Evolutionary conservation across 306 rosid genomes (phyloP).

Genomic region (Cicer arietinum): DNA sequence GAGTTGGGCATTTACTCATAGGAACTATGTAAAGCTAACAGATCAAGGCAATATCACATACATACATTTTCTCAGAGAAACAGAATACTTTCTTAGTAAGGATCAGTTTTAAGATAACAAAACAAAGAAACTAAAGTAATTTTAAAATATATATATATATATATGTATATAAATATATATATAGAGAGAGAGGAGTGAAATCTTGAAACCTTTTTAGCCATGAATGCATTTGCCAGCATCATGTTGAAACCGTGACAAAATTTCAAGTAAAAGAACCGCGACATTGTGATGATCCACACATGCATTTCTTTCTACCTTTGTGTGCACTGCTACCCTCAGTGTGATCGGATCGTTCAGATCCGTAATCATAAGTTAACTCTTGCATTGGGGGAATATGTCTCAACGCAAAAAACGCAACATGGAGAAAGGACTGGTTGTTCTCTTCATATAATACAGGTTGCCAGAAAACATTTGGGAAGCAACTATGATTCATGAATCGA

Average conservation of each 20-base stretch:
- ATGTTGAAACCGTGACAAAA: constrained; percentile 29
- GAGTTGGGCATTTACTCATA: too few relatives aligned
- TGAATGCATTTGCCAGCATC: constrained; percentile 42
- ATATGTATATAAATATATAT: too few relatives aligned
- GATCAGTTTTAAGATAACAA: constrained; percentile 2
- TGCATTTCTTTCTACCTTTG: constrained; percentile 61
- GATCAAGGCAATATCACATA: not conserved
- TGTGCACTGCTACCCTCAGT: constrained; percentile 47
- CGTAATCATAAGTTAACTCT: constrained; percentile 77
- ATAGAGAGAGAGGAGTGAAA: constrained; percentile 16
- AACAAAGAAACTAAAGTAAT: constrained; percentile 1
- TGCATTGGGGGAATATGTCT: constrained; percentile 73
- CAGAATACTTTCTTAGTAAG: not conserved
- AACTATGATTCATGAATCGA: constrained; percentile 76
- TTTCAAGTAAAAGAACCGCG: constrained; percentile 58
- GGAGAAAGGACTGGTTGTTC: constrained; percentile 61
- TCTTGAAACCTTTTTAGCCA: constrained; percentile 40
- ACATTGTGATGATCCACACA: constrained; percentile 63
- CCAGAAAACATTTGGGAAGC: constrained; percentile 78
- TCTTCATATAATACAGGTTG: constrained; percentile 69
- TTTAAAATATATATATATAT: not conserved
- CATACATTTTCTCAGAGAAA: constrained; percentile 2
- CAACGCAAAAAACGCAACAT: constrained; percentile 65
- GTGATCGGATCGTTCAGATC: constrained; percentile 44
- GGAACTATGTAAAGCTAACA: not conserved